Percentiles rank a stretch among this genome's conserved stretches.
Conservation (phyloP, 148 eudicot species). For the Rhododendron simsii region DNA sequence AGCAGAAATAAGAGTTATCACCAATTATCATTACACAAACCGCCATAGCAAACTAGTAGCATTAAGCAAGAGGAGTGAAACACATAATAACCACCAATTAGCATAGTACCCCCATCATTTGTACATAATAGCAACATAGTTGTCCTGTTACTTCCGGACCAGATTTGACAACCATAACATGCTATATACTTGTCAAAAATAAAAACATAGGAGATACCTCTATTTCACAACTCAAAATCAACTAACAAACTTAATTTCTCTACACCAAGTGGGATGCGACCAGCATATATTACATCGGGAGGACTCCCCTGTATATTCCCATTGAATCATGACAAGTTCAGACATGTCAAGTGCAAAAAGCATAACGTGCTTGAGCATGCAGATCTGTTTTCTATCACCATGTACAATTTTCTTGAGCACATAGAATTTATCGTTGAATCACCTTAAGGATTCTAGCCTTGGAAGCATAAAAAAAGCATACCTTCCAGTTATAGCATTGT, state of each 20-base stretch:
- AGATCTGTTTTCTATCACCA: background rate
- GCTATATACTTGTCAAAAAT: background rate
- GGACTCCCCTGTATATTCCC: constrained; percentile 75
- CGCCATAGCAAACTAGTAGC: background rate
- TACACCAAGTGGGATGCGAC: background rate
- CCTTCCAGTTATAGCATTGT: constrained; percentile 81
- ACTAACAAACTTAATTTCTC: background rate
- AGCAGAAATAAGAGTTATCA: background rate
- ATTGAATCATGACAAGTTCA: constrained; percentile 47
- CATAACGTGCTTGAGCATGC: background rate
- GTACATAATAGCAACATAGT: background rate
- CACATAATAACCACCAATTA: background rate
- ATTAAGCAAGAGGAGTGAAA: background rate
- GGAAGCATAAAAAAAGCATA: constrained; percentile 26
- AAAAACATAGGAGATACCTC: background rate
- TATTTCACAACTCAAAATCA: background rate
- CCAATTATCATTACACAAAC: background rate
- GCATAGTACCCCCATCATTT: background rate
- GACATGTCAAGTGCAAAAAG: constrained; percentile 12
- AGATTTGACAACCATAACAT: background rate
- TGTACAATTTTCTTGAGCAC: background rate
- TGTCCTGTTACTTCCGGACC: background rate
- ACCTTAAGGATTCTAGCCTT: background rate
- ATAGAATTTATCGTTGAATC: background rate
- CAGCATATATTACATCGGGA: constrained; percentile 27